phyloP scores from a whole-genome alignment of 208 protist genomes.

The Wallacemonas sp. region DNA sequence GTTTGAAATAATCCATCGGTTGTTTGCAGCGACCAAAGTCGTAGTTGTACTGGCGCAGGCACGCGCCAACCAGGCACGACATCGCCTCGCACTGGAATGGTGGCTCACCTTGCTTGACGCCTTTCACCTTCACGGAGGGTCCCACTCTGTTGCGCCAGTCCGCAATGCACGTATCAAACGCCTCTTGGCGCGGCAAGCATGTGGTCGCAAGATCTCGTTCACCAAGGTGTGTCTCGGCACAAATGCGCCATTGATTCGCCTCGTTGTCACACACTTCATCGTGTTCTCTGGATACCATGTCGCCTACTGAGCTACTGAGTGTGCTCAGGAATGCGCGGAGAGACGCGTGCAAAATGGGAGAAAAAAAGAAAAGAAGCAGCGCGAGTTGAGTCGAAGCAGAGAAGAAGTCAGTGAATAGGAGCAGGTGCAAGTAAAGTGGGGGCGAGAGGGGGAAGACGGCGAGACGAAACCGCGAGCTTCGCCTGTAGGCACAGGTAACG shows the following conservation, averaged over 20 bases:
- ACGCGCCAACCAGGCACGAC: constrained; percentile 75
- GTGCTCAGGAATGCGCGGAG: too few relatives aligned
- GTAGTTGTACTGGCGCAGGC: constrained; percentile 72
- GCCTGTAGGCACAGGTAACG: too few relatives aligned
- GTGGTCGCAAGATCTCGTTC: constrained; percentile 27
- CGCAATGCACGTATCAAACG: constrained; percentile 65
- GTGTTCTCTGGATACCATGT: constrained; percentile 26
- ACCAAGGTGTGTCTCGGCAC: constrained; percentile 59
- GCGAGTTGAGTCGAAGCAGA: too few relatives aligned
- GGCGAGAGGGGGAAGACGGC: too few relatives aligned
- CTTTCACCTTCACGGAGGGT: constrained; percentile 46
- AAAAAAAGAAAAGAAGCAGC: too few relatives aligned
- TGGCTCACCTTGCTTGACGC: constrained; percentile 76
- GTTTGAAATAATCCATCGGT: constrained; percentile 78
- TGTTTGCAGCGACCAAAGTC: constrained; percentile 72
- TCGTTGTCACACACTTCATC: constrained; percentile 62
- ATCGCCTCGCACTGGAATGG: constrained; percentile 73
- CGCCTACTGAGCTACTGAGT: too few relatives aligned
- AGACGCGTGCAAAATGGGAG: too few relatives aligned
- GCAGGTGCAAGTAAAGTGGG: too few relatives aligned
- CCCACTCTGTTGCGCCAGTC: constrained; percentile 55
- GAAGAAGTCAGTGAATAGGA: too few relatives aligned
- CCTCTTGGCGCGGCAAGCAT: constrained; percentile 33
- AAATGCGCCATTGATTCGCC: constrained; percentile 58
- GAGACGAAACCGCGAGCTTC: too few relatives aligned